Evolutionary conservation across 2,329 filamentous ascomycete genomes (phyloP), one percentile per base, ranked within the genome.

Genomic region (Ciborinia camelliae): DNA sequence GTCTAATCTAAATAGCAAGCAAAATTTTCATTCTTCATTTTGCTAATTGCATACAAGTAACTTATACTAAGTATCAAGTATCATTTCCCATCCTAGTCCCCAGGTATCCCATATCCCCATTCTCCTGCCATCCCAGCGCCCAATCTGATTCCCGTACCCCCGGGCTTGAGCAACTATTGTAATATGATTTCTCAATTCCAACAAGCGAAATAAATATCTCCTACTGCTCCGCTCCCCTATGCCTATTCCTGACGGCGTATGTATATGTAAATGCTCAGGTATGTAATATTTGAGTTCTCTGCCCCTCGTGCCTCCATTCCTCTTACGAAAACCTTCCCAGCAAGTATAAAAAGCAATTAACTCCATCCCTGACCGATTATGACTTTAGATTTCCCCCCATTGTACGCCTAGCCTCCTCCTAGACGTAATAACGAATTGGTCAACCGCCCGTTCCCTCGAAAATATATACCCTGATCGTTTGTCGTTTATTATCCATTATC

Each of bases 401-500:
- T 35, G 8, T 35, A 45, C 26, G 20, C 41, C 54, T 32, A 58
- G 14, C 54, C 32, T 28, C 10, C 12, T 45, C 20, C 8, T 30
- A 43, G n/a, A 32, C 41, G n/a, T 35, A 15, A 15, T 18, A 58
- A 32, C 10, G 45, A n/a, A 58, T 23, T 18, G 28, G n/a, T 58
- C 18, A 26, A 23, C 30, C 12, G 15, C 39, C 39, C 15, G 32
- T 32, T 32, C 39, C 54, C 3, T 58, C 41, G 41, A 45, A 35
- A 58, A 1, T 26, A 47, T 58, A 28, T 47, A 45, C 41, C 28
- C 28, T 23, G 41, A 47, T 47, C 41, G 6, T 28, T 41, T 12
- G 35, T 28, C 52, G 20, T 47, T 58, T 32, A 39, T 47, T 54
- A 51, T 43, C 47, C n/a, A 32, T 52, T 54, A 58, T 58, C 54